These are phyloP conservation scores for Colletotrichum godetiae DNA, from an alignment of 2,329 filamentous ascomycete species.

Conservation along the genomic window DNA sequence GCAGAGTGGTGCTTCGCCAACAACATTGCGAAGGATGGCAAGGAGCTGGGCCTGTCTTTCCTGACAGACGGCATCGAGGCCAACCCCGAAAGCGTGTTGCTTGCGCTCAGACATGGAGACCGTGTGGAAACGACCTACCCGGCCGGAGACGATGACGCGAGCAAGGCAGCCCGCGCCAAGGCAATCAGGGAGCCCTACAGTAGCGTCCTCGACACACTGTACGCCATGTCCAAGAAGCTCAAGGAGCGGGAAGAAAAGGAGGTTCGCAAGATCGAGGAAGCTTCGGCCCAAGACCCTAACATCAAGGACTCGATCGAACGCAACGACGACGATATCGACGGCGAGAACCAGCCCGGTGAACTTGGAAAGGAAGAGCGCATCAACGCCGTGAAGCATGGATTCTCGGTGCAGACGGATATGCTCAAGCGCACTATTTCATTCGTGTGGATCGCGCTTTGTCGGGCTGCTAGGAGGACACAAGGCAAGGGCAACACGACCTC, in stretches of 20 bases:
- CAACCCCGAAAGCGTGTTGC: slow-evolving; percentile 92
- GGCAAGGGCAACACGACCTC: slow-evolving; percentile 75
- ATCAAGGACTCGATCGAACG: slow-evolving; percentile 52
- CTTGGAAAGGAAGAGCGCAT: slow-evolving; percentile 72
- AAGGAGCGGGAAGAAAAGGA: slow-evolving; percentile 72
- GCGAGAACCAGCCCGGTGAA: slow-evolving; percentile 53
- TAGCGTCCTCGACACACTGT: slow-evolving; percentile 86
- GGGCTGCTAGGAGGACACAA: slow-evolving; percentile 93
- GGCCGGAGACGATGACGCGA: slow-evolving; percentile 80
- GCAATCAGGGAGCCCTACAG: slow-evolving; percentile 88
- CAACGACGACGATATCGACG: slow-evolving; percentile 58
- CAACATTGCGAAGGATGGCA: slow-evolving; percentile 70
- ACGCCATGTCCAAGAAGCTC: slow-evolving; percentile 81
- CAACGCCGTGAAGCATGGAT: slow-evolving; percentile 71
- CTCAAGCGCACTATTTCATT: slow-evolving; percentile 90
- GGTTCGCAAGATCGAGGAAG: slow-evolving; percentile 67
- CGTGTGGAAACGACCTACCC: slow-evolving; percentile 83
- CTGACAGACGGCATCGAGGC: slow-evolving; percentile 84
- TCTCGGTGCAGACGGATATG: slow-evolving; percentile 77
- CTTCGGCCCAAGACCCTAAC: slow-evolving; percentile 51
- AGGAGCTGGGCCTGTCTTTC: slow-evolving; percentile 76
- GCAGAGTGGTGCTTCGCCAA: slow-evolving; percentile 93
- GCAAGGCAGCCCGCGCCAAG: slow-evolving; percentile 79
- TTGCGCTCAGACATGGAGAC: slow-evolving; percentile 91
- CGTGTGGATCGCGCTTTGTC: slow-evolving; percentile 94